A percentile compares a stretch with the other conserved stretches of the same genome.
These are phyloP conservation scores for Hibiscus syriacus DNA, from an alignment of 345 rosid genomes.

Conservation along the genomic window DNA sequence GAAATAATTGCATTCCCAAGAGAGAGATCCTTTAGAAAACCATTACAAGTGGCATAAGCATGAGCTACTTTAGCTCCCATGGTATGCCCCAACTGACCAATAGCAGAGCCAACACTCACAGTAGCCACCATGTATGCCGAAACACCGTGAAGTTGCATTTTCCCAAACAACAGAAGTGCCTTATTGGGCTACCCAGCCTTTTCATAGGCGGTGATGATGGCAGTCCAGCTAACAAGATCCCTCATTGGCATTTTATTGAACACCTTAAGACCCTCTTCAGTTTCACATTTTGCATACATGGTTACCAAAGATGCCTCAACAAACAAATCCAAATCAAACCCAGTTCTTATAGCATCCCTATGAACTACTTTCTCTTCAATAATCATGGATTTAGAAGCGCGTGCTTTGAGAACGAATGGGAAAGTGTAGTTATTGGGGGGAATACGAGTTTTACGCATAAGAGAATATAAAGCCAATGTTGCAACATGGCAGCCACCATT, in stretches of 20 bases:
- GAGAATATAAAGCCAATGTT: conserved; percentile 31
- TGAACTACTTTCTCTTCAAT: conserved; percentile 30
- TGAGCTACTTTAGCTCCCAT: conserved; percentile 23
- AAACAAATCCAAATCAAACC: conserved; percentile 24
- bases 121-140: conserved; percentile 30
- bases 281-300: conserved; percentile 33
- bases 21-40: conserved; percentile 23
- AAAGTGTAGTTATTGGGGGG: conserved; percentile 34
- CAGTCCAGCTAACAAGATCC: conserved; percentile 47
- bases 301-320: conserved; percentile 32
- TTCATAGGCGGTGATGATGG: conserved; percentile 35
- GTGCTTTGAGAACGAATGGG: conserved; percentile 34
- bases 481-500: conserved; percentile 25
- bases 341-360: conserved; percentile 28
- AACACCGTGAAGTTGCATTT: conserved; percentile 25
- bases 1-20: conserved; percentile 42
- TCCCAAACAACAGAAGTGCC: conserved; percentile 17
- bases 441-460: conserved; percentile 32
- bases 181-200: conserved; percentile 15
- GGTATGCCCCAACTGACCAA: conserved; percentile 39
- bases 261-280: conserved; percentile 23
- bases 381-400: conserved; percentile 30
- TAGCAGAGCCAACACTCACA: conserved; percentile 44
- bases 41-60: conserved; percentile 28
- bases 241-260: conserved; percentile 37